These are phyloP conservation scores for Talaromyces islandicus DNA, from an alignment of 2,329 filamentous ascomycete species.

Conservation along the genomic window DNA sequence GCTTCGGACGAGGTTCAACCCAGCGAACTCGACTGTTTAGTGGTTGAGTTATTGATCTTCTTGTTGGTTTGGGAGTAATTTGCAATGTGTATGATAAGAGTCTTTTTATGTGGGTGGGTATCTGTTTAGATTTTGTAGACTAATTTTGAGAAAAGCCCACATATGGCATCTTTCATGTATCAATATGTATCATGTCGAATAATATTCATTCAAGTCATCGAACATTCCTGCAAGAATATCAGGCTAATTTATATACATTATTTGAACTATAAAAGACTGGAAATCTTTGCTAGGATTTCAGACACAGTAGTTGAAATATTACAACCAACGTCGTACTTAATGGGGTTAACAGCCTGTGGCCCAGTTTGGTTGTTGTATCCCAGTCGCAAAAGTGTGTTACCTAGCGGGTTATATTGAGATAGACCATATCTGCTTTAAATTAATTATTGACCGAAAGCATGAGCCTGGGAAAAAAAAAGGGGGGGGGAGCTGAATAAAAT, in stretches of 20 bases:
- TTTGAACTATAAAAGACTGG: neutral
- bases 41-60: neutral
- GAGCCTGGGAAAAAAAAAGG: too few relatives aligned
- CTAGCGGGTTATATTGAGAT: neutral
- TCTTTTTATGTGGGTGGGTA: neutral
- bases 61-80: neutral
- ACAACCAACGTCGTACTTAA: constrained; percentile 3
- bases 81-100: neutral
- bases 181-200: neutral
- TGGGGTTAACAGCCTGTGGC: neutral
- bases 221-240: neutral
- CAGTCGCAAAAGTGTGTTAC: neutral
- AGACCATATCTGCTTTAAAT: neutral
- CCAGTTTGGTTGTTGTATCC: constrained; percentile 1
- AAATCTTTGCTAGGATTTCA: neutral
- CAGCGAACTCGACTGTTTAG: neutral
- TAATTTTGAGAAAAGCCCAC: neutral
- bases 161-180: neutral
- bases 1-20: neutral
- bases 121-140: neutral
- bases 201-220: neutral
- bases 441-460: neutral
- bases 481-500: neutral
- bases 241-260: neutral
- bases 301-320: neutral